Percentiles rank a stretch among this genome's conserved stretches.
These are phyloP conservation scores for Malus sieversii DNA, from an alignment of 306 rosid genomes.

Conservation along the genomic window DNA sequence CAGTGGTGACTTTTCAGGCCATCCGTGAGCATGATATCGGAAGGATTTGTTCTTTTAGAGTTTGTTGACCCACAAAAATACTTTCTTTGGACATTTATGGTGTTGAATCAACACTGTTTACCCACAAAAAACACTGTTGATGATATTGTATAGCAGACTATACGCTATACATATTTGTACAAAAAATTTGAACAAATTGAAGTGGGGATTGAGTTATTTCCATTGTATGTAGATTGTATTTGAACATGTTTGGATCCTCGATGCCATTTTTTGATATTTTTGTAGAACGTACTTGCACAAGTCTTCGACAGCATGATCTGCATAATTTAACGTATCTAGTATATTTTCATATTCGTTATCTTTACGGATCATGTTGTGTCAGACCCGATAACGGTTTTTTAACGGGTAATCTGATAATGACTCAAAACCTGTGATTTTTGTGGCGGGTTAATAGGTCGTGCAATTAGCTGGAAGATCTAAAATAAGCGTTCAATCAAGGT, in stretches of 20 bases:
- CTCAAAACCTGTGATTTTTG: no score
- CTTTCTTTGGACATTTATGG: slow-evolving; percentile 8
- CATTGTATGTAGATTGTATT: background rate
- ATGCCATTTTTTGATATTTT: background rate
- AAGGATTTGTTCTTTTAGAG: background rate
- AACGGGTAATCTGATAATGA: no score
- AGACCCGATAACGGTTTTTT: accelerated
- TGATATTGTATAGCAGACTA: slow-evolving; percentile 12
- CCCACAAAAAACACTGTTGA: background rate
- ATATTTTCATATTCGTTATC: background rate
- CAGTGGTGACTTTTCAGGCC: slow-evolving; percentile 26
- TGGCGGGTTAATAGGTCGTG: no score
- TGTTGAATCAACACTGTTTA: background rate
- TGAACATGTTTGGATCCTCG: background rate
- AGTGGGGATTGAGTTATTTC: slow-evolving; percentile 12
- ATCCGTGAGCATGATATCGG: slow-evolving; percentile 15
- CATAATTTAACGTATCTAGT: background rate
- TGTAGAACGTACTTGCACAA: background rate
- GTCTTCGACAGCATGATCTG: background rate
- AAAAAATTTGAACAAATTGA: slow-evolving; percentile 10
- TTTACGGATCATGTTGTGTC: no score
- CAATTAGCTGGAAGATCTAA: no score
- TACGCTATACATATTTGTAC: slow-evolving; percentile 6
- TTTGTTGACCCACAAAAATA: background rate
- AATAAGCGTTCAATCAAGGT: no score